Evolutionary conservation across 768 basidiomycete species (phyloP).

Genomic region (Coprinellus micaceus): DNA sequence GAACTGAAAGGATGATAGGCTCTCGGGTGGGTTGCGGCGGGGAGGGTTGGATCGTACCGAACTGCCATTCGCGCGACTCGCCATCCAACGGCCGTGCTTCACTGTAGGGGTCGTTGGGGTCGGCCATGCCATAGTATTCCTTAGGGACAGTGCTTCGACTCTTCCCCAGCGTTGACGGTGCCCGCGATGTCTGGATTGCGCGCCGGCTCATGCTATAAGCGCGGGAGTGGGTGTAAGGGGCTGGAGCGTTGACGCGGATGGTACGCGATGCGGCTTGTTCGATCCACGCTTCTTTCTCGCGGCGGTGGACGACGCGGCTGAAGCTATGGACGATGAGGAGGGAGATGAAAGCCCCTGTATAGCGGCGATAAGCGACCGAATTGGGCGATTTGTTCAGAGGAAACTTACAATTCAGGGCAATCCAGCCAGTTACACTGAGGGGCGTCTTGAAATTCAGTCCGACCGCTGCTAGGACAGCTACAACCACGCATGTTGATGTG

Average conservation of each 20-base stretch:
- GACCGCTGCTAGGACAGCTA: constrained; percentile 46
- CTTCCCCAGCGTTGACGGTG: constrained; percentile 2
- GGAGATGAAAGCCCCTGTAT: constrained; percentile 53
- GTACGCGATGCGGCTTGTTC: constrained; percentile 45
- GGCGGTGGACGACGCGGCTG: constrained; percentile 54
- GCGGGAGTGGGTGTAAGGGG: background rate
- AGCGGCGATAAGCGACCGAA: constrained; percentile 7
- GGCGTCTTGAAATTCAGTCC: constrained; percentile 46
- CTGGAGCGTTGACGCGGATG: background rate
- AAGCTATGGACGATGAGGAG: constrained; percentile 57
- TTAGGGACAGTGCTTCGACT: constrained; percentile 14
- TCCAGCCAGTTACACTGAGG: constrained; percentile 49
- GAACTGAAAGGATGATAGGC: constrained; percentile 2
- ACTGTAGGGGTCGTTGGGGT: constrained; percentile 30
- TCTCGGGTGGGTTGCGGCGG: background rate
- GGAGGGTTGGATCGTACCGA: constrained; percentile 2
- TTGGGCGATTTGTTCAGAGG: background rate
- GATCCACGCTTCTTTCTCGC: constrained; percentile 54
- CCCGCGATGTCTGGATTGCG: constrained; percentile 5
- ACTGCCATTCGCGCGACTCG: constrained; percentile 11
- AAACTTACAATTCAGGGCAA: constrained; percentile 49
- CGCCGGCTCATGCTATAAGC: constrained; percentile 5
- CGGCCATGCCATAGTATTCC: constrained; percentile 5
- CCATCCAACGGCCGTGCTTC: constrained; percentile 23
- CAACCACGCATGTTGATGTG: constrained; percentile 44